Conservation (phyloP, 1,284 basidiomycete species). For the Fistulina hepatica region DNA sequence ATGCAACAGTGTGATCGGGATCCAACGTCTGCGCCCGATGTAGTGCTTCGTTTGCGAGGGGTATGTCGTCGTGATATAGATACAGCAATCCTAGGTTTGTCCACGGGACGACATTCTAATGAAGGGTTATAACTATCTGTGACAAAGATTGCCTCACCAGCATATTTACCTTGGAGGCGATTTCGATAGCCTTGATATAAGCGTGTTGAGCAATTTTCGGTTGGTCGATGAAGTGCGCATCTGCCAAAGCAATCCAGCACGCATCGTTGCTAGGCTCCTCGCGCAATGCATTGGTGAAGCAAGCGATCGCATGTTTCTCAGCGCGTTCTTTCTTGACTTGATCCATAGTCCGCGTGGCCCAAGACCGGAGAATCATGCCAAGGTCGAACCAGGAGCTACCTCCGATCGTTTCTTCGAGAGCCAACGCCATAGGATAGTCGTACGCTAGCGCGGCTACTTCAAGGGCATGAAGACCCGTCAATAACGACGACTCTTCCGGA, state of each 20-base stretch:
- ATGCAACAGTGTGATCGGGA: slow-evolving; percentile 84
- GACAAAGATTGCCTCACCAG: slow-evolving; percentile 4
- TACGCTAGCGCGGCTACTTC: slow-evolving; percentile 60
- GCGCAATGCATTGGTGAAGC: slow-evolving; percentile 67
- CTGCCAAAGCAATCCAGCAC: slow-evolving; percentile 80
- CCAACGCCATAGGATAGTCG: slow-evolving; percentile 64
- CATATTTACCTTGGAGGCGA: slow-evolving; percentile 58
- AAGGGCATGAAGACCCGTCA: slow-evolving; percentile 33
- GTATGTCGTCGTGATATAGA: slow-evolving; percentile 69
- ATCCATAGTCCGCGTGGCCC: too few species aligned
- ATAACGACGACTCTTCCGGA: slow-evolving; percentile 14
- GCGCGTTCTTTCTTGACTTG: too few species aligned
- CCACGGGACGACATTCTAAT: slow-evolving; percentile 72
- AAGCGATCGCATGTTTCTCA: slow-evolving; percentile 42
- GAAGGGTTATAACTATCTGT: slow-evolving; percentile 9
- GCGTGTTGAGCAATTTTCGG: slow-evolving; percentile 81
- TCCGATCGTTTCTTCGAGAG: slow-evolving; percentile 45
- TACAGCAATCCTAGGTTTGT: slow-evolving; percentile 87
- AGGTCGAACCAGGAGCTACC: slow-evolving; percentile 74
- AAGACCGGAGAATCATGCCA: slow-evolving; percentile 52
- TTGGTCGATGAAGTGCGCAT: slow-evolving; percentile 59
- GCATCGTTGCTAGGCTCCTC: slow-evolving; percentile 63
- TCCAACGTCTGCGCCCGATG: slow-evolving; percentile 84
- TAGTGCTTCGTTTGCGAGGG: slow-evolving; percentile 82
- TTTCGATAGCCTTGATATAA: slow-evolving; percentile 83